Percentiles rank a stretch among this genome's conserved stretches.
These are phyloP conservation scores for Hypoxylon rickii DNA, from an alignment of 495 filamentous ascomycete genomes.

Conservation along the genomic window DNA sequence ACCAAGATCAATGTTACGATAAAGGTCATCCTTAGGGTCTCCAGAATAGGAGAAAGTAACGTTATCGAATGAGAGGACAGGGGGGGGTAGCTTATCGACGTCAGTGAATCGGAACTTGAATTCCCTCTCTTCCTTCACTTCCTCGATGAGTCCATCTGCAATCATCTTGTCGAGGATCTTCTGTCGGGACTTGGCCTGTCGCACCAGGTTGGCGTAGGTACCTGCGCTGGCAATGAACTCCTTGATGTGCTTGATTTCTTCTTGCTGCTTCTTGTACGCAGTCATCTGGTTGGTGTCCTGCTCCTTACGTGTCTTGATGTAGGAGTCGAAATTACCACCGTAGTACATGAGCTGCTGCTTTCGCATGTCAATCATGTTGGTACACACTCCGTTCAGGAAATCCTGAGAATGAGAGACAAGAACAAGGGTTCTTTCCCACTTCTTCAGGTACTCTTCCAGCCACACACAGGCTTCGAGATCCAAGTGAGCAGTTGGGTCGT, in stretches of 20 bases:
- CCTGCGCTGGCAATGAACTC: conserved; percentile 99
- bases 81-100: conserved; percentile 96
- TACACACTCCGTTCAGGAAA: conserved; percentile 99
- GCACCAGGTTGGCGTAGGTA: conserved; percentile 99
- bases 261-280: conserved; percentile 98
- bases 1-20: conserved; percentile 95
- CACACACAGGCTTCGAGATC: conserved; percentile 99
- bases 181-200: conserved; percentile 97
- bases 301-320: conserved; percentile 91
- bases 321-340: conserved; percentile 99
- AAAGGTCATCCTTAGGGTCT: conserved; percentile 84
- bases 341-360: conserved; percentile 92
- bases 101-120: conserved; percentile 99
- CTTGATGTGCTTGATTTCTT: conserved; percentile 99
- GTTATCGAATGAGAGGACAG: conserved; percentile 93
- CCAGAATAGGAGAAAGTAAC: conserved; percentile 99
- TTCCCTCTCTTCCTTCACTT: conserved; percentile 80
- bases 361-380: conserved; percentile 98
- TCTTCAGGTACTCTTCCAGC: conserved; percentile 99
- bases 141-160: conserved; percentile 96
- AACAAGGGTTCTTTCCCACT: conserved; percentile 97
- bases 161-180: conserved; percentile 99
- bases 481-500: conserved; percentile 98
- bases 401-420: conserved; percentile 97
- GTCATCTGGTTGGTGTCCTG: conserved; percentile 98